Percentiles rank a stretch among this genome's conserved stretches.
Conservation (phyloP, 2,329 filamentous ascomycete species). For the Aspergillus brasiliensis region DNA sequence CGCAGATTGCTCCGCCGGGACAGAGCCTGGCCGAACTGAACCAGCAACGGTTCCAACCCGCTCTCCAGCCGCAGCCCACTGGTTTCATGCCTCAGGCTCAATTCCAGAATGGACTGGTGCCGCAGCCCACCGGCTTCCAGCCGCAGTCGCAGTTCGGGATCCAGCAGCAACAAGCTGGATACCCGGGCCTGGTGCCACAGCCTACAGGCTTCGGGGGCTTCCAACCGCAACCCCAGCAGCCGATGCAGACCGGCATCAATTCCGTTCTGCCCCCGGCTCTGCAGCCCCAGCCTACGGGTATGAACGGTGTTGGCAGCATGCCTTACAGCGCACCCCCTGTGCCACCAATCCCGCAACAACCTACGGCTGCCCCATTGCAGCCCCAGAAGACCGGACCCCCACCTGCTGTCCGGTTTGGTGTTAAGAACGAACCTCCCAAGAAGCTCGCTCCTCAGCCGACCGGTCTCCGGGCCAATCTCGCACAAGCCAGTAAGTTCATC, state of each 20-base stretch:
- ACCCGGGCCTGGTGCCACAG: slow-evolving; percentile 52
- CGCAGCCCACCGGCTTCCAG: slow-evolving; percentile 52
- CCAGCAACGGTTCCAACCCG: slow-evolving; percentile 65
- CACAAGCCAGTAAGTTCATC: slow-evolving; percentile 85
- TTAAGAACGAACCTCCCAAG: slow-evolving; percentile 68
- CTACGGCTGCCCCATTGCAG: slow-evolving; percentile 63
- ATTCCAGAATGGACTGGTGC: slow-evolving; percentile 45
- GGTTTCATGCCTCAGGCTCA: slow-evolving; percentile 55
- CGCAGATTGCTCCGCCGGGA: slow-evolving; percentile 68
- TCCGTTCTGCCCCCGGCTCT: slow-evolving; percentile 57
- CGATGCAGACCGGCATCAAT: slow-evolving; percentile 51
- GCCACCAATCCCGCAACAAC: slow-evolving; percentile 61
- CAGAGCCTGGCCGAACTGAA: slow-evolving; percentile 75
- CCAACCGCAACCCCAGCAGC: slow-evolving; percentile 51
- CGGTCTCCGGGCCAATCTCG: slow-evolving; percentile 83
- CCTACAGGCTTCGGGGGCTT: slow-evolving; percentile 56
- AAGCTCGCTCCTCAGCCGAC: slow-evolving; percentile 84
- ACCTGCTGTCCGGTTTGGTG: slow-evolving; percentile 86
- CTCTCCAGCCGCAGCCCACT: slow-evolving; percentile 64
- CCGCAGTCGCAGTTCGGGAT: slow-evolving; percentile 49
- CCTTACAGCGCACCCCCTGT: slow-evolving; percentile 52
- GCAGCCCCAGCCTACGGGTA: slow-evolving; percentile 54
- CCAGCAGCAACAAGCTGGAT: slow-evolving; percentile 52
- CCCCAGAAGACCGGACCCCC: slow-evolving; percentile 83
- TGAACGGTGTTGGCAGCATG: slow-evolving; percentile 53